These are phyloP conservation scores for Elymus sibiricus DNA, from an alignment of 176 grass and related monocot species.

Conservation along the genomic window DNA sequence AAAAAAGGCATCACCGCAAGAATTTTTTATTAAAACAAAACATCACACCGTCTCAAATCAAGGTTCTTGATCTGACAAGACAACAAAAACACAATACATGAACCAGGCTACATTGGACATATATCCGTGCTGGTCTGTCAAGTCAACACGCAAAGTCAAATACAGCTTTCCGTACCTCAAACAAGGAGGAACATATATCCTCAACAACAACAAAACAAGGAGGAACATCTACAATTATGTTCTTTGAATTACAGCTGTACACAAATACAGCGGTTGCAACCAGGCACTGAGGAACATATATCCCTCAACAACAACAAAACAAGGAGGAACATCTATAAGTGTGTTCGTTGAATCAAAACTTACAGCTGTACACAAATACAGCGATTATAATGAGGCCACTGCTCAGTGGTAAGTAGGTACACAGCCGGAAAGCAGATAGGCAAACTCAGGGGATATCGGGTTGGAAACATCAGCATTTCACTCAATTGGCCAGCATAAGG, in stretches of 20 bases:
- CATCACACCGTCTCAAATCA: not conserved
- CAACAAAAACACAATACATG: not conserved
- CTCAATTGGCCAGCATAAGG: constrained; percentile 24
- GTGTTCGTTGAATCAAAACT: constrained; percentile 11
- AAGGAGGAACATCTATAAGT: not conserved
- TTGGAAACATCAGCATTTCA: constrained; percentile 35
- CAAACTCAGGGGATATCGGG: constrained; percentile 26
- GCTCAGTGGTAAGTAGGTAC: constrained; percentile 15
- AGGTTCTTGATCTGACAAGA: not conserved
- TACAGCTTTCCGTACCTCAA: not conserved
- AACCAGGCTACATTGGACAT: not conserved
- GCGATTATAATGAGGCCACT: not conserved
- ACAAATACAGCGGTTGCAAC: too few relatives aligned
- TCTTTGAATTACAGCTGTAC: too few relatives aligned
- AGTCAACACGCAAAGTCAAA: not conserved
- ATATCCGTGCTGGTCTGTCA: not conserved
- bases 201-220: too few relatives aligned
- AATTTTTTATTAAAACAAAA: not conserved
- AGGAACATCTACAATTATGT: too few relatives aligned
- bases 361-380: constrained; percentile 22
- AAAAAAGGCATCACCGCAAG: not conserved
- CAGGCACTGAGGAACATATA: too few relatives aligned
- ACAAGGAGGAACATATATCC: too few relatives aligned
- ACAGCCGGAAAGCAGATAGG: constrained; percentile 19
- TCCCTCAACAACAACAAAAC: too few relatives aligned